Base-by-base conservation (phyloP, 306 rosid species). In the Alnus glutinosa region DNA sequence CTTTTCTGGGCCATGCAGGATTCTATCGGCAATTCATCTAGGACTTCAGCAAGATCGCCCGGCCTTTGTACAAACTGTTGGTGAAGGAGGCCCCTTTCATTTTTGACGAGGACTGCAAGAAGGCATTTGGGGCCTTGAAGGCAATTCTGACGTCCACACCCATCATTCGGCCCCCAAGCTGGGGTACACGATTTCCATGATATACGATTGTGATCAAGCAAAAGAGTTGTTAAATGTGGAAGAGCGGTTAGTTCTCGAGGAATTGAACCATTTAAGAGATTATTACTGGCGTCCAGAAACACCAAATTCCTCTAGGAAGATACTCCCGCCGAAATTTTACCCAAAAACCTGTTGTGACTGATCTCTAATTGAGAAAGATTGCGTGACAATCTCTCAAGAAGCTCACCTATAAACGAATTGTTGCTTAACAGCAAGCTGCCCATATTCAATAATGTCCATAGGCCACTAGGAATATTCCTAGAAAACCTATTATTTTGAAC, bases 101-200 rank as follows among this genome's bases (percentile, higher is more conserved):
- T n/a, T n/a, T n/a, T n/a, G n/a, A n/a, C n/a, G n/a, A n/a, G n/a
- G n/a, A n/a, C n/a, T n/a, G n/a, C n/a, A n/a, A n/a, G n/a, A n/a
- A n/a, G n/a, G n/a, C n/a, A n/a, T n/a, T n/a, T n/a, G n/a, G n/a
- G n/a, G n/a, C n/a, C n/a, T n/a, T n/a, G n/a, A n/a, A n/a, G n/a
- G n/a, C n/a, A n/a, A n/a, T n/a, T n/a, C n/a, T n/a, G n/a, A n/a
- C n/a, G n/a, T n/a, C n/a, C n/a, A n/a, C n/a, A n/a, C n/a, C n/a
- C n/a, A n/a, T n/a, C n/a, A n/a, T n/a, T n/a, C n/a, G n/a, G n/a
- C n/a, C n/a, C n/a, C n/a, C n/a, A n/a, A n/a, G n/a, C n/a, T n/a
- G n/a, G n/a, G n/a, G n/a, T n/a, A n/a, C n/a, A n/a, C 7, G 87
- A 82, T 66, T 58, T 54, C 94, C 92, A 91, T 50, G 97, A 91